Conservation (phyloP, 2,329 filamentous ascomycete genomes). For the Claviceps maximensis region DNA sequence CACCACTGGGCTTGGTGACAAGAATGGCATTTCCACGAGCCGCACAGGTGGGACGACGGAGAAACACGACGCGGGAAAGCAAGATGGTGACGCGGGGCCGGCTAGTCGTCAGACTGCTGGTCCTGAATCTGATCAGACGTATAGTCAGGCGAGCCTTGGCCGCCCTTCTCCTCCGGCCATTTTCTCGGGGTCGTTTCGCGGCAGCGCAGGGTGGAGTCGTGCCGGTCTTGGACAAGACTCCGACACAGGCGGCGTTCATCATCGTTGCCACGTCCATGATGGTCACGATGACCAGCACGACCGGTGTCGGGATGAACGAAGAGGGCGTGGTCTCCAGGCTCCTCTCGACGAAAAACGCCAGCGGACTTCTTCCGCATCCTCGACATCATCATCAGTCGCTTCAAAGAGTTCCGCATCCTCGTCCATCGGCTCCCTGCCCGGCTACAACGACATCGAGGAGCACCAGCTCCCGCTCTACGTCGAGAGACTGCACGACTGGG, state of each 20-base stretch:
- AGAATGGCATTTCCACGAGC: slow-evolving; percentile 21
- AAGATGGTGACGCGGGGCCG: not conserved
- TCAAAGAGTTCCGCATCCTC: slow-evolving; percentile 21
- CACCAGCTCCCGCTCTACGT: slow-evolving; percentile 34
- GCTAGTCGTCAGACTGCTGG: not conserved
- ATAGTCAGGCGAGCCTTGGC: not conserved
- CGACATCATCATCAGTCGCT: slow-evolving; percentile 20
- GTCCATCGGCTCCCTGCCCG: slow-evolving; percentile 38
- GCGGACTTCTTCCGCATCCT: slow-evolving; percentile 21
- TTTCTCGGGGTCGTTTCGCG: not conserved
- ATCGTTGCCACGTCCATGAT: not conserved
- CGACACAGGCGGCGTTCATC: not conserved
- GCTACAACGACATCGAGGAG: slow-evolving; percentile 36
- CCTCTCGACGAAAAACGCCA: slow-evolving; percentile 5
- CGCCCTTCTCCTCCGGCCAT: not conserved
- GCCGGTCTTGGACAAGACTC: slow-evolving; percentile 6
- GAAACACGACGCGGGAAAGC: not conserved
- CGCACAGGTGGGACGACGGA: not conserved
- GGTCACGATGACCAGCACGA: slow-evolving; percentile 9
- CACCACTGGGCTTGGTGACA: slow-evolving; percentile 14
- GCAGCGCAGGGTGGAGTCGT: not conserved
- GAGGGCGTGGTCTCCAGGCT: not conserved
- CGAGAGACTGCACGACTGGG: slow-evolving; percentile 33
- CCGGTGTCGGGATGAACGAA: not conserved
- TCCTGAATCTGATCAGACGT: not conserved